Base-by-base conservation (phyloP, 2,329 filamentous ascomycete genomes). In the Graphiopsis chlorocephala region DNA sequence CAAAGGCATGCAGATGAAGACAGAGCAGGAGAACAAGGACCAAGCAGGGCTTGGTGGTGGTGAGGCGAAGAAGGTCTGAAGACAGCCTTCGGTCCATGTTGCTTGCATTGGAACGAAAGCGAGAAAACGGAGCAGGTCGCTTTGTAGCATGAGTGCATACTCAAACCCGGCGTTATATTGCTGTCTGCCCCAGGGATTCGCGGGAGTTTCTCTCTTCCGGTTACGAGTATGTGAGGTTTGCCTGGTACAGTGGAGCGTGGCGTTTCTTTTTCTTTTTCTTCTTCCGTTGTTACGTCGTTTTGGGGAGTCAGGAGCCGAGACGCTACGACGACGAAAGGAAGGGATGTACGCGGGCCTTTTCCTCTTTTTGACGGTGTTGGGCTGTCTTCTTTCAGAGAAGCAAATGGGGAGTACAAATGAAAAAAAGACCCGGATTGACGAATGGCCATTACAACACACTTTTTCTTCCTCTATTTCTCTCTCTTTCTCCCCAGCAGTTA, bases 11-110 rank as follows among this genome's bases (percentile, higher is more conserved):
- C 58, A 50, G 42, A 20, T 29, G n/a, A 61, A 61, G 28, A 23
- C 58, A 6, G 79, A 79, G 56, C 65, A 66, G 63, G 55, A 69
- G 25, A 52, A 17, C 11, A 31, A 33, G 53, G 72, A 74, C 50
- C 33, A 47, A 26, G 64, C 66, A 28, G 64, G 68, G 12, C 14
- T 17, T 31, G 29, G 29, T 1, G 29, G 45, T 31, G 29, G 29
- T 1, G 29, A 48, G 67, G 67, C 33, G 66, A 68, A 52, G 64
- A 67, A 5, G 53, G 73, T 28, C 63, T 68, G 15, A 71, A 69
- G 4, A 31, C 26, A 20, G 8, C 23, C n/a, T 45, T 3, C 68
- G 66, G 64, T n/a, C n/a, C n/a, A n/a, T n/a, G n/a, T 45, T 42
- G 38, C 38, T 45, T 45, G 38, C 61, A 66, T 11, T 72, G 74